Percentiles rank a stretch among this genome's conserved stretches.
Conservation (phyloP, 2,329 filamentous ascomycete species). For the Pseudogymnoascus sp. region DNA sequence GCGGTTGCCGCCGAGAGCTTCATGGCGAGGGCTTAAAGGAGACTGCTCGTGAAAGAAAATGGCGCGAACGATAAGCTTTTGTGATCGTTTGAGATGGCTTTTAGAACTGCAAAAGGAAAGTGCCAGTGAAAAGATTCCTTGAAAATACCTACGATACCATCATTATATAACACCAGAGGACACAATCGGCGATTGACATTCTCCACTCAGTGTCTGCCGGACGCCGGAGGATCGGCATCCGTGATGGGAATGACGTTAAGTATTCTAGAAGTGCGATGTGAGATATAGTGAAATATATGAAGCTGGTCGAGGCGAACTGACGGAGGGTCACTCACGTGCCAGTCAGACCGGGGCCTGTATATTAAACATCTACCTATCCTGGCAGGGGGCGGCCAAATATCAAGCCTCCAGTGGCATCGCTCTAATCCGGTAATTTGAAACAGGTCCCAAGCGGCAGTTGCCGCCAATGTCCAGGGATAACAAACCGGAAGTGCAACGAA, state of each 20-base stretch:
- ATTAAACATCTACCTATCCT: slow-evolving; percentile 1
- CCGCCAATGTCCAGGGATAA: not conserved
- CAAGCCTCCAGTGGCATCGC: not conserved
- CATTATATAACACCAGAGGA: not conserved
- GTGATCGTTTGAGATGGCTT: not conserved
- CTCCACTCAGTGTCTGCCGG: not conserved
- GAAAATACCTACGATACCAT: not conserved
- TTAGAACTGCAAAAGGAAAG: not conserved
- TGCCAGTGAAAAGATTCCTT: not conserved
- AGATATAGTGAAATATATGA: not conserved
- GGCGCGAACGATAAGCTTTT: too few relatives aligned
- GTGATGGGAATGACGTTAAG: not conserved
- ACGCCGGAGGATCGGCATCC: not conserved
- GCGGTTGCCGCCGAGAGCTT: not conserved
- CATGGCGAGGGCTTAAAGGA: not conserved
- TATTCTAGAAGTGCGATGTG: not conserved
- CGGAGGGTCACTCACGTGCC: not conserved
- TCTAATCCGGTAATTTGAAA: not conserved
- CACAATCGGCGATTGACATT: not conserved
- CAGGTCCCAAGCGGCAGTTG: not conserved
- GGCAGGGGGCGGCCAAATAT: not conserved
- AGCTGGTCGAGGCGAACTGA: not conserved
- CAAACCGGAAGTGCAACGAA: not conserved
- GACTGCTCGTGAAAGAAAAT: not conserved
- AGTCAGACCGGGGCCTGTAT: not conserved